Evolutionary conservation across 129 eudicot genomes (phyloP), one percentile per base, ranked within the genome.

Genomic region (Lactuca sativa): DNA sequence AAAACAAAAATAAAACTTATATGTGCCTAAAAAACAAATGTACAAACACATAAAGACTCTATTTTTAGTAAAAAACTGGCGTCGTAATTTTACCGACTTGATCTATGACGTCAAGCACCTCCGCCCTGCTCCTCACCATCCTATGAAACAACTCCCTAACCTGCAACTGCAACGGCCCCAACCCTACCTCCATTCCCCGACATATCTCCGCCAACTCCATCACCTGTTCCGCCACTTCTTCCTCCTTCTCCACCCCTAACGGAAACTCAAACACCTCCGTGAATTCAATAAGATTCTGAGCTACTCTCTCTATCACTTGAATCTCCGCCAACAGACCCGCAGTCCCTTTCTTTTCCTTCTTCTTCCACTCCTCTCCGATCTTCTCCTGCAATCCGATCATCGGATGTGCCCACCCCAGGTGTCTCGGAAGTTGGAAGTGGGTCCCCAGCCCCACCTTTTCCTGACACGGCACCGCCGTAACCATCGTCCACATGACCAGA

Each of bases 81-180:
- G 82, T 21, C 9, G 84, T 62, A 53, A 81, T 59, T 79, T 85
- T 87, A 16, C 77, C 78, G 21, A 80, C 86, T 66, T 87, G 93
- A 18, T 93, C 99, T 78, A 93, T 69, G 12, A 93, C 77, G 30
- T 87, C 99, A 66, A 90, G 86, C 55, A 87, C 75, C 73, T 85
- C 95, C 14, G 80, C 83, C 72, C 99, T 81, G 74, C 90, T 87
- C 78, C 87, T 90, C 58, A 87, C 99, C 82, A 93, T 84, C 82
- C 97, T 85, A 84, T 85, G 95, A 64, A 93, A 93, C 79, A 93
- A 85, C 36, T 93, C 97, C 54, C 99, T 82, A 11, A 90, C 85
- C 60, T 87, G 93, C 67, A 69, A 84, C 37, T 90, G 97, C 21
- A 93, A 61, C 7, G 97, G 97, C 63, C 65, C 86, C 66, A 93